Evolutionary conservation across 257 asterid species (phyloP).

Genomic region (Gardenia jasminoides): DNA sequence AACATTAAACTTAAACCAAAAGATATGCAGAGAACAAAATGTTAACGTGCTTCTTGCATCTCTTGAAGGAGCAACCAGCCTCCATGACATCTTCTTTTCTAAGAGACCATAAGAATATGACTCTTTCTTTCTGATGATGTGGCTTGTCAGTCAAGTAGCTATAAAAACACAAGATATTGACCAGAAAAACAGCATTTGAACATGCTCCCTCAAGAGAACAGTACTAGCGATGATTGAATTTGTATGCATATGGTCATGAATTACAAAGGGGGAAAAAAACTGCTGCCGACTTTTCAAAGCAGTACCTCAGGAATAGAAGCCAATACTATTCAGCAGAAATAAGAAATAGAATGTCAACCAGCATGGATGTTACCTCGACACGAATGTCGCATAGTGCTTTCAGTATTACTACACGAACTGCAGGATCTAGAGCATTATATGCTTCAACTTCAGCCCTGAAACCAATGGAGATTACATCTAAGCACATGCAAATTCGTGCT

Average conservation of each 20-base stretch:
- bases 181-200: background rate
- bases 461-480: slow-evolving; percentile 18
- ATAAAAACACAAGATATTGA: background rate
- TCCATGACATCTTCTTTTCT: background rate
- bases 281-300: background rate
- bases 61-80: background rate
- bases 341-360: slow-evolving; percentile 14
- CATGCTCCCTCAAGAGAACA: background rate
- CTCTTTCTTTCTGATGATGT: too few relatives aligned
- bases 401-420: slow-evolving; percentile 83
- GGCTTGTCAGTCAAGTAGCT: background rate
- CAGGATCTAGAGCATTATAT: slow-evolving; percentile 77
- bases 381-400: slow-evolving; percentile 99
- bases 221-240: background rate
- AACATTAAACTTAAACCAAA: background rate
- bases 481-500: slow-evolving; percentile 10
- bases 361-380: slow-evolving; percentile 68
- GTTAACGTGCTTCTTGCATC: background rate
- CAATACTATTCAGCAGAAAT: background rate
- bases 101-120: background rate
- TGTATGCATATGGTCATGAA: background rate
- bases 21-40: background rate
- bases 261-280: background rate
- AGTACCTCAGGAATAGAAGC: background rate
- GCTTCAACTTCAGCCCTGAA: slow-evolving; percentile 87